Evolutionary conservation across 2,329 filamentous ascomycete genomes (phyloP).

Genomic region (Aspergillus transmontanensis): DNA sequence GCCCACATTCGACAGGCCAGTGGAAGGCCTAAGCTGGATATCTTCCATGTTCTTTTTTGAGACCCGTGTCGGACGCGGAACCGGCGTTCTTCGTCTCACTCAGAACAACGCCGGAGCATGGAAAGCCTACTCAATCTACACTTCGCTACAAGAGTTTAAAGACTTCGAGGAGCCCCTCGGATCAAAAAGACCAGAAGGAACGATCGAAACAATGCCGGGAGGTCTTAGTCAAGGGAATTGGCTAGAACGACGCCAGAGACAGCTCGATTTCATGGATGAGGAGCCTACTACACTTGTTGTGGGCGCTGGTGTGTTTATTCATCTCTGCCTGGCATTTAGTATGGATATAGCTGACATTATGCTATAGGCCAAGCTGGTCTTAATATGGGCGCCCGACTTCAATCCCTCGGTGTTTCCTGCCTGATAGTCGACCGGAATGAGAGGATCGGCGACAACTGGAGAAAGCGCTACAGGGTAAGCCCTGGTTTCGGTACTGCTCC

Average conservation of each 20-base stretch:
- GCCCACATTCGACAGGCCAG: constrained; percentile 30
- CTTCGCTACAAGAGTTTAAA: constrained; percentile 40
- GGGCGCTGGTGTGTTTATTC: constrained; percentile 37
- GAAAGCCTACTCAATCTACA: constrained; percentile 45
- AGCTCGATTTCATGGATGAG: constrained; percentile 36
- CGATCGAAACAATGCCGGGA: constrained; percentile 36
- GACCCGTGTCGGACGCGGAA: constrained; percentile 37
- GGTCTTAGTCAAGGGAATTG: constrained; percentile 38
- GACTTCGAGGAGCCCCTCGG: constrained; percentile 37
- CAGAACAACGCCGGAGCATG: constrained; percentile 31
- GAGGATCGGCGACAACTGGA: constrained; percentile 54
- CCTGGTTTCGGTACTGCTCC: neutral
- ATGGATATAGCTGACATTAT: neutral
- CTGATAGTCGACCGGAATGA: constrained; percentile 51
- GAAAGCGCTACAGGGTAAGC: constrained; percentile 49
- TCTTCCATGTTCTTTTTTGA: constrained; percentile 45
- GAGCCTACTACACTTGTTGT: constrained; percentile 46
- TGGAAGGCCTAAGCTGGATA: constrained; percentile 37
- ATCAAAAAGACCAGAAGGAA: constrained; percentile 35
- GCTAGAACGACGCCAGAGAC: constrained; percentile 36
- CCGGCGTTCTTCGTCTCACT: constrained; percentile 41
- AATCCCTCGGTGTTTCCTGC: constrained; percentile 42
- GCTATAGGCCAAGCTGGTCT: constrained; percentile 46
- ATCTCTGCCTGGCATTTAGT: neutral
- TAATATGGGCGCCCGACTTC: constrained; percentile 44